Conservation (phyloP, 495 filamentous ascomycete genomes). For the Bombardia bombarda region DNA sequence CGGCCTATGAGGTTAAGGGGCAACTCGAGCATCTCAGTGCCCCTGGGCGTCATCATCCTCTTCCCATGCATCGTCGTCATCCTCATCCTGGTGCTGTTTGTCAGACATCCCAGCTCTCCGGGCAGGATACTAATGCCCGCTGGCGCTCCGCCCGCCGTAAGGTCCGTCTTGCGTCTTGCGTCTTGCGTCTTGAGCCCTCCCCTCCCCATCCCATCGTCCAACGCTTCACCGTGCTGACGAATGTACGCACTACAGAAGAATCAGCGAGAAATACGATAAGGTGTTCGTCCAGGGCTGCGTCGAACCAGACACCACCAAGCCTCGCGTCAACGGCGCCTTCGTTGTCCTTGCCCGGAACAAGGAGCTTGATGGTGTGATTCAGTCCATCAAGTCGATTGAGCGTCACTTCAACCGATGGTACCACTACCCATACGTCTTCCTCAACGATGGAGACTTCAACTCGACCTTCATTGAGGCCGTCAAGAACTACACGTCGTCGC, state of each 20-base stretch:
- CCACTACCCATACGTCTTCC: slow-evolving; percentile 96
- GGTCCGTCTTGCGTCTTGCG: slow-evolving; percentile 55
- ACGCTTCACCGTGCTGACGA: not conserved
- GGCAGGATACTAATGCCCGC: slow-evolving; percentile 81
- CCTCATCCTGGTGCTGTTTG: slow-evolving; percentile 82
- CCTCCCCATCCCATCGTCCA: too few species aligned
- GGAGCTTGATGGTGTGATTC: slow-evolving; percentile 90
- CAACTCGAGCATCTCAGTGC: slow-evolving; percentile 90
- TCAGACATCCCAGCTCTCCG: slow-evolving; percentile 77
- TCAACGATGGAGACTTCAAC: slow-evolving; percentile 97
- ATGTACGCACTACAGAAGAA: slow-evolving; percentile 55
- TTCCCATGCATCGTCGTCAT: slow-evolving; percentile 90
- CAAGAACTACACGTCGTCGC: slow-evolving; percentile 75
- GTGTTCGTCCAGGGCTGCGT: slow-evolving; percentile 89
- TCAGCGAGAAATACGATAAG: slow-evolving; percentile 94
- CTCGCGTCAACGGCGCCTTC: slow-evolving; percentile 84
- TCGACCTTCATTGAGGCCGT: slow-evolving; percentile 83
- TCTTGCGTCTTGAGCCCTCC: too few species aligned
- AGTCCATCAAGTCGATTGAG: slow-evolving; percentile 96
- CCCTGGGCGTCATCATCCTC: slow-evolving; percentile 83
- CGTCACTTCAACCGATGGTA: slow-evolving; percentile 99
- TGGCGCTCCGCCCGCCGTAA: slow-evolving; percentile 83
- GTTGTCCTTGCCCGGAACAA: slow-evolving; percentile 95
- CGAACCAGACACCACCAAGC: slow-evolving; percentile 54
- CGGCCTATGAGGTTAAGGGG: slow-evolving; percentile 86